These are phyloP conservation scores for Primulina eburnea DNA, from an alignment of 257 asterid species.

Conservation along the genomic window DNA sequence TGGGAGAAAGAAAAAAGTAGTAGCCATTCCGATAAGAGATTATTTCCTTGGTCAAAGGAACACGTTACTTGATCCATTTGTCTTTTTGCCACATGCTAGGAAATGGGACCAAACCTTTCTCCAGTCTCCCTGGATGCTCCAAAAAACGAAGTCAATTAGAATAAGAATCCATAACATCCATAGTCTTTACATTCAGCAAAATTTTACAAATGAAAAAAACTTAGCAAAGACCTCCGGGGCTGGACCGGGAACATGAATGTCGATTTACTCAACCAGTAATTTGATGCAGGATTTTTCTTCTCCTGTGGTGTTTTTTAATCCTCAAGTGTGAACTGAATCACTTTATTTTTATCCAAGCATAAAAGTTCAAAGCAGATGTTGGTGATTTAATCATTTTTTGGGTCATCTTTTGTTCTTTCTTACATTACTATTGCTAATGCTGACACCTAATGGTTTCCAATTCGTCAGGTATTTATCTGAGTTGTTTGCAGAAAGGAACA, in stretches of 20 bases:
- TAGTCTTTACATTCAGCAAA: not conserved
- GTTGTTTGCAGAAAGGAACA: slow-evolving; percentile 69
- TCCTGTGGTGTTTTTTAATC: not conserved
- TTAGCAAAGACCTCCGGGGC: not conserved
- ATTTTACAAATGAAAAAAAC: too few species aligned
- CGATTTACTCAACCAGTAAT: not conserved
- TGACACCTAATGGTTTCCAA: slow-evolving; percentile 5
- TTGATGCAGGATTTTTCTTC: not conserved
- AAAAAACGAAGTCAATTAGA: not conserved
- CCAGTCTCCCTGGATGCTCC: not conserved
- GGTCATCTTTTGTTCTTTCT: not conserved
- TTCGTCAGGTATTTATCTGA: slow-evolving; percentile 50
- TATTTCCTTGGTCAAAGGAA: not conserved
- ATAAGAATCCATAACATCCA: not conserved
- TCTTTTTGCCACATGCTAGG: not conserved
- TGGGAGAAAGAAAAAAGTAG: not conserved
- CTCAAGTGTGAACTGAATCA: not conserved
- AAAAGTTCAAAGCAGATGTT: not conserved
- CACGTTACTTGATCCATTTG: not conserved
- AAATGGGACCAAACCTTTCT: not conserved
- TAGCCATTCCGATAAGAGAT: not conserved
- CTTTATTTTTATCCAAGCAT: not conserved
- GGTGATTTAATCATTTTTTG: not conserved
- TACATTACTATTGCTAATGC: slow-evolving; percentile 15
- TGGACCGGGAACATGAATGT: not conserved